These are phyloP conservation scores for Zygotorulaspora florentina DNA, from an alignment of 805 yeast species.

Conservation along the genomic window DNA sequence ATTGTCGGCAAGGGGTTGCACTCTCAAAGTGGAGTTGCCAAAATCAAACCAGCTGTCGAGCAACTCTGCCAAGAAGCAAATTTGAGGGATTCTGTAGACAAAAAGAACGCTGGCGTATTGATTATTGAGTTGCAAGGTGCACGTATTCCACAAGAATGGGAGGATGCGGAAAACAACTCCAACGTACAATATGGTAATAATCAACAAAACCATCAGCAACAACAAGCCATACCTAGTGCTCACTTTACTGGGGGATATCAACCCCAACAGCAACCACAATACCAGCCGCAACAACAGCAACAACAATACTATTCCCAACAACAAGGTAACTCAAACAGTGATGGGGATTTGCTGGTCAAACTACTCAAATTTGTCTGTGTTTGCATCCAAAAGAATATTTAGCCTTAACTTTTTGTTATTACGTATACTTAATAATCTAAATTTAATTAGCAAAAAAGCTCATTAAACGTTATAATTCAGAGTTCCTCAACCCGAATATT, in stretches of 20 bases:
- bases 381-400: slow-evolving; percentile 24
- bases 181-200: slow-evolving; percentile 6
- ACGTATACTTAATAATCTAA: slow-evolving; percentile 2
- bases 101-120: slow-evolving; percentile 75
- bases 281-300: slow-evolving; percentile 31
- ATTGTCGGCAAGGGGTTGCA: slow-evolving; percentile 94
- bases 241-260: slow-evolving; percentile 18
- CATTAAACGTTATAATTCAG: neutral
- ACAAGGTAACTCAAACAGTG: slow-evolving; percentile 25
- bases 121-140: slow-evolving; percentile 58
- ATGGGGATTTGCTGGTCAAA: slow-evolving; percentile 20
- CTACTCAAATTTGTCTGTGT: slow-evolving; percentile 34
- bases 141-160: slow-evolving; percentile 41
- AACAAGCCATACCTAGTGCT: slow-evolving; percentile 15
- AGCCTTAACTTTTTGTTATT: slow-evolving; percentile 1
- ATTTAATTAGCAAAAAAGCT: neutral
- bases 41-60: slow-evolving; percentile 85
- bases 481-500: slow-evolving; percentile 19
- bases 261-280: slow-evolving; percentile 26
- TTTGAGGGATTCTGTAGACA: slow-evolving; percentile 58
- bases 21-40: slow-evolving; percentile 76
- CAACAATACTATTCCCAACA: slow-evolving; percentile 28
- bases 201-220: slow-evolving; percentile 14
- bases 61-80: slow-evolving; percentile 64
- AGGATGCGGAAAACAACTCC: slow-evolving; percentile 12